Conservation (phyloP, 352 stramenopile species). For the Peronospora belbahrii region DNA sequence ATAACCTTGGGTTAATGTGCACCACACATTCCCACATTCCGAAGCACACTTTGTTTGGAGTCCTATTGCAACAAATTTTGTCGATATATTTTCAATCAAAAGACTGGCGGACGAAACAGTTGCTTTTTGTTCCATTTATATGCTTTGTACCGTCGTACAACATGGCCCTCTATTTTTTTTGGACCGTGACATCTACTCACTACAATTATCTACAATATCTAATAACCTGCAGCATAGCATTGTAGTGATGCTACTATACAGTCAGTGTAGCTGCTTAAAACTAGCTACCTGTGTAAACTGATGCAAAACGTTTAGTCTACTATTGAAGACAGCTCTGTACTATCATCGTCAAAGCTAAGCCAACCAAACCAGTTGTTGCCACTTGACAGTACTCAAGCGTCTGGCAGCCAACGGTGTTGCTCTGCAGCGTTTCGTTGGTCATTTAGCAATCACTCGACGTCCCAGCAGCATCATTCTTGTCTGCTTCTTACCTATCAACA, state of each 20-base stretch:
- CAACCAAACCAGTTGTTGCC: slow-evolving; percentile 25
- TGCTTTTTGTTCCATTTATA: too few relatives aligned
- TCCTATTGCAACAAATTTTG: too few relatives aligned
- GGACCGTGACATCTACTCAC: too few relatives aligned
- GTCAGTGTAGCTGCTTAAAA: not conserved
- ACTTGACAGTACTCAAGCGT: slow-evolving; percentile 34
- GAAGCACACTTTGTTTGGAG: too few relatives aligned
- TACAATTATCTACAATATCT: not conserved
- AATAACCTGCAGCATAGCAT: not conserved
- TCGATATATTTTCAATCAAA: too few relatives aligned
- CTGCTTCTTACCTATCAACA: not conserved
- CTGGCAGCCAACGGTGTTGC: slow-evolving; percentile 13
- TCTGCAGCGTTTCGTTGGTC: slow-evolving; percentile 6
- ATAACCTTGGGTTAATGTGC: slow-evolving; percentile 24
- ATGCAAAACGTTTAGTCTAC: not conserved
- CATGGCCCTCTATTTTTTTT: too few relatives aligned
- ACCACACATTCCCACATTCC: slow-evolving; percentile 26
- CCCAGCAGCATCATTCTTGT: not conserved
- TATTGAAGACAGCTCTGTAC: not conserved
- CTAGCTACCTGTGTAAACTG: not conserved
- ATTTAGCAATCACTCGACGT: slow-evolving; percentile 27
- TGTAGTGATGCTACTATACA: not conserved
- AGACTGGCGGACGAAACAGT: too few relatives aligned
- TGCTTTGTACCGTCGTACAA: not conserved
- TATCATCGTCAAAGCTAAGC: slow-evolving; percentile 1